Base-by-base conservation (phyloP, 2,329 filamentous ascomycete genomes). In the Penicillium janthinellum region DNA sequence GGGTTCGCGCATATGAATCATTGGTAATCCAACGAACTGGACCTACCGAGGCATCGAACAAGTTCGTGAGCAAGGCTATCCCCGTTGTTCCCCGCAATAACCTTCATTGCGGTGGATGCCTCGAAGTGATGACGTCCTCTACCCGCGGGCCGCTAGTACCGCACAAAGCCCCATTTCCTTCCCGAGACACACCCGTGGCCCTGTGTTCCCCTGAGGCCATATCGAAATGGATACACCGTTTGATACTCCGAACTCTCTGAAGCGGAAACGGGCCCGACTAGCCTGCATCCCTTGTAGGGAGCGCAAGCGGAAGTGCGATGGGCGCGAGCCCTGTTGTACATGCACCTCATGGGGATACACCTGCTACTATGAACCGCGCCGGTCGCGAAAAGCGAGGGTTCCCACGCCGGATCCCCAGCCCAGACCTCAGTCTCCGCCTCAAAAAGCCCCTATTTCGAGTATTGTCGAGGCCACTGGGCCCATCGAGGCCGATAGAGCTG, bases 251-350 rank as follows among this genome's bases (percentile, higher is more conserved):
- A 42, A 57, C 10, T 14, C 48, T 17, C 15, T 53, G 2, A 79
- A 61, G 57, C 63, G 69, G 37, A 70, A 66, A 50, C 67, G 65
- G 5, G 59, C 67, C 17, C 64, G 62, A 39, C 34, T 66, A 4
- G 72, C 71, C 37, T 74, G 68, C 54, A 58, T 59, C 15, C 70
- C 73, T 45, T 75, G 70, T 37, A 65, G 70, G 1, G 61, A 69
- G 11, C 69, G 72, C 2, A 73, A 74, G 49, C 54, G 71, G 28
- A 73, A 72, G 54, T 74, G 72, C 38, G 59, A 73, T 41, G 69
- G 70, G 2, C 31, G 48, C 10, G 61, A 64, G 0, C 71, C 72
- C 2, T 73, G 72, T 57, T 51, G 38, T 14, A 69, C 72, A 11
- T 74, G 71, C 57, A 60, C 49, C 3, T 59, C 65, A 49, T 73